Base-by-base conservation (phyloP, 208 protist genomes). In the Trypanosoma platydactyli region DNA sequence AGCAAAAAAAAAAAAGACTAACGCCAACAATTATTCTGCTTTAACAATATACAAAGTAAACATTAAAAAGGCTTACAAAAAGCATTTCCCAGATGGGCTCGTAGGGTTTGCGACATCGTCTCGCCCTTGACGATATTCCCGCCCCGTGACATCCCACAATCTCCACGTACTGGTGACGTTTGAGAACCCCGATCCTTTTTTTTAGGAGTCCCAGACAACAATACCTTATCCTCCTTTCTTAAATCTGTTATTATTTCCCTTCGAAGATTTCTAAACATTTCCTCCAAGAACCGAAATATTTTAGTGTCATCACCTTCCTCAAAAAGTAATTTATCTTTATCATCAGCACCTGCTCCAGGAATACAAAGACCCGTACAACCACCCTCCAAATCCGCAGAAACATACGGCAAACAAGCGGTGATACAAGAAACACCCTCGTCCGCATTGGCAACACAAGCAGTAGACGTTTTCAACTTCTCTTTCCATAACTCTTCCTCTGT, bases 61-160 rank as follows among this genome's bases (percentile, higher is more conserved):
- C 22, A 13, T 66, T 41, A 66, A 57, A 48, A 57, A 57, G 22
- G 20, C 61, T 66, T 56, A 33, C 61, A 35, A 66, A 66, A 66
- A 5, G 61, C 61, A 56, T 66, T 66, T 25, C 48, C 18, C 11
- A 66, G 48, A 53, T 66, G 61, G 18, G 49, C 44, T 24, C 46
- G 6, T 1, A 66, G 1, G 27, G 6, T 9, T 22, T 29, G 18
- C 9, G 27, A 44, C 40, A 46, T 30, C 5, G 3, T 12, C 20
- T 1, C 44, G 12, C 22, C 33, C 2, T 44, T 40, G 5, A 50
- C 48, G 9, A 3, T 5, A 16, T 18, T 6, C 16, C 5, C 24
- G 20, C 15, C 15, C 4, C 15, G 5, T 7, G 20, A 2, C 29
- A 35, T 5, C 4, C 51, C 5, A 7, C 15, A 13, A 4, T 29